A percentile compares a stretch with the other conserved stretches of the same genome.
Conservation (phyloP, 2,329 filamentous ascomycete genomes). For the Raffaelea albimanens region DNA sequence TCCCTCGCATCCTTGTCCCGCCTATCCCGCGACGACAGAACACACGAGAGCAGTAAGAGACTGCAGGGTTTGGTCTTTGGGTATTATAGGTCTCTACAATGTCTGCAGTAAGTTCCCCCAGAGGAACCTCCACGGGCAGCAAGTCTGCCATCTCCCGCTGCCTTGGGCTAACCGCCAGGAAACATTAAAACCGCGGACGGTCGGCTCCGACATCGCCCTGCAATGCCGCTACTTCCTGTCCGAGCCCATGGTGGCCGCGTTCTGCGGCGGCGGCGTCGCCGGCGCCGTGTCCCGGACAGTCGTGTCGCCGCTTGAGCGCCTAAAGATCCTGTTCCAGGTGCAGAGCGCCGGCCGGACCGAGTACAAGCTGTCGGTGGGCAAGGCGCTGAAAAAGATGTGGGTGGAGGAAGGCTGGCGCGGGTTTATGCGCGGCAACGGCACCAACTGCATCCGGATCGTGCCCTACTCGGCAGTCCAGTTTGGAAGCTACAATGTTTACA, state of each 20-base stretch:
- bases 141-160: no score
- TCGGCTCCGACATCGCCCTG: slow-evolving; percentile 15
- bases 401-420: slow-evolving; percentile 92
- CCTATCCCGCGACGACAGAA: no score
- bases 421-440: slow-evolving; percentile 96
- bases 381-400: slow-evolving; percentile 91
- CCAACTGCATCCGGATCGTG: slow-evolving; percentile 96
- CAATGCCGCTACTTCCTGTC: slow-evolving; percentile 48
- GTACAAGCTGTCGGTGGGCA: slow-evolving; percentile 84
- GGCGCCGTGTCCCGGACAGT: slow-evolving; percentile 97
- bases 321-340: slow-evolving; percentile 97
- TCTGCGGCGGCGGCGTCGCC: slow-evolving; percentile 86
- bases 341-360: slow-evolving; percentile 85
- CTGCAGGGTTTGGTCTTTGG: no score
- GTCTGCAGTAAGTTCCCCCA: no score
- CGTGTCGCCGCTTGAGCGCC: slow-evolving; percentile 86
- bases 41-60: no score
- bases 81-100: no score
- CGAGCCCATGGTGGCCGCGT: slow-evolving; percentile 81
- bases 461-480: slow-evolving; percentile 98
- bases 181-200: slow-evolving; percentile 8
- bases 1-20: no score
- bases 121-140: no score
- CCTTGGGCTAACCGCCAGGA: slow-evolving; percentile 3
- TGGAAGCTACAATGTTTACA: slow-evolving; percentile 96